Base-by-base conservation (phyloP, 2,329 filamentous ascomycete genomes). In the Teratosphaeria destructans region DNA sequence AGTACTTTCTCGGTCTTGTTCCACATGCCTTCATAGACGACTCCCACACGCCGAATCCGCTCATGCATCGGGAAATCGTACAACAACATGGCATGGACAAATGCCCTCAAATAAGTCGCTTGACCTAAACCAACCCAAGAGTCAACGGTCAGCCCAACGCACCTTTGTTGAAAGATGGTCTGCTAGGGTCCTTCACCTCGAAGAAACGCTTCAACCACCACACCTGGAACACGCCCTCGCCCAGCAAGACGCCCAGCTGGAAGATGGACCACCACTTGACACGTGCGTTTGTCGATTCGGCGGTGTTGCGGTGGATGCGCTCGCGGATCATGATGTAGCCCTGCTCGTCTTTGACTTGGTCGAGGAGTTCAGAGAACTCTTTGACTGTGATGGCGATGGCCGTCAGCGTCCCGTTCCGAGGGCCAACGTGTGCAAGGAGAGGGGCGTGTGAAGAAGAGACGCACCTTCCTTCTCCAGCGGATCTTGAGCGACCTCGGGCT, bases 261-360 rank as follows among this genome's bases (percentile, higher is more conserved):
- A 97, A 97, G 69, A 97, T 83, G 76, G 94, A 96, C 94, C 94
- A 99, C 94, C 94, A 99, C 81, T 99, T 99, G 74, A 99, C 94
- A 66, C 94, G 84, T 68, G 85, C 84, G 77, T 99, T 99, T 71
- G 94, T 99, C 82, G 92, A 96, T 81, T 99, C 94, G 65, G 94
- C 94, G 10, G 94, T 99, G 80, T 99, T 99, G 74, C 94, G 85
- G 82, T 99, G 94, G 67, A 90, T 96, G 71, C 94, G 85, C 79
- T 99, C 94, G 68, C 94, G 88, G 61, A 97, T 79, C 63, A 99
- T 86, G 71, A 99, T 97, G 79, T 99, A 99, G 68, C 87, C 85
- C 79, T 99, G 94, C 79, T 99, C 94, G 75, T 97, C 94, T 80
- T 95, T 96, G 76, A 97, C 92, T 77, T 95, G 89, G 65, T 85